Evolutionary conservation across 2,329 filamentous ascomycete species (phyloP).

Genomic region (Corynespora cassiicola): DNA sequence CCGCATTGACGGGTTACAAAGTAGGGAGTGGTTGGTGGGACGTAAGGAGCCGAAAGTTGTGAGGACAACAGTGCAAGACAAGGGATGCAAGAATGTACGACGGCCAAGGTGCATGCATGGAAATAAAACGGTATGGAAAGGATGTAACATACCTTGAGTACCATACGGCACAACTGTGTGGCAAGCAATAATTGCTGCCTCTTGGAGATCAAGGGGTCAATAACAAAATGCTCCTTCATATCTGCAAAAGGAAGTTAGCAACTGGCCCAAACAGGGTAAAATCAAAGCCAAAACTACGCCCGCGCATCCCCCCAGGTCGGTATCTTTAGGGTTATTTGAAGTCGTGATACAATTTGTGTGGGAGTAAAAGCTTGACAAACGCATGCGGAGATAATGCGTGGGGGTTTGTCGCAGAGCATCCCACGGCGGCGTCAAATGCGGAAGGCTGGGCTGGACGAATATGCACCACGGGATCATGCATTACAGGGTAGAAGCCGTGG

Average conservation of each 20-base stretch:
- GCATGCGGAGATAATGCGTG: slow-evolving; percentile 25
- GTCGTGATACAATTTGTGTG: slow-evolving; percentile 4
- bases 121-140: slow-evolving; percentile 24
- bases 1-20: slow-evolving; percentile 8
- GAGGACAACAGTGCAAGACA: slow-evolving; percentile 14
- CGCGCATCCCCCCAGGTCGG: not conserved
- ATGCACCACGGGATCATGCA: slow-evolving; percentile 27
- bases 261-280: slow-evolving; percentile 9
- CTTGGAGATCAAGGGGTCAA: slow-evolving; percentile 98
- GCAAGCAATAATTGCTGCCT: slow-evolving; percentile 95
- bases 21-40: slow-evolving; percentile 10
- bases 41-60: too few species aligned
- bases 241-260: slow-evolving; percentile 58
- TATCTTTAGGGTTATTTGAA: too few species aligned
- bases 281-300: slow-evolving; percentile 11
- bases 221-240: slow-evolving; percentile 98
- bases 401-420: slow-evolving; percentile 24
- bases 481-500: slow-evolving; percentile 9
- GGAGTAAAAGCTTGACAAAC: slow-evolving; percentile 21
- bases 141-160: slow-evolving; percentile 58
- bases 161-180: slow-evolving; percentile 95
- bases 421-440: slow-evolving; percentile 24
- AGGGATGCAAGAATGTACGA: slow-evolving; percentile 14
- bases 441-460: slow-evolving; percentile 11
- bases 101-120: slow-evolving; percentile 16